A percentile compares a stretch with the other conserved stretches of the same genome.
Evolutionary conservation across 768 basidiomycete genomes (phyloP).

Genomic region (Auricularia heimuer): DNA sequence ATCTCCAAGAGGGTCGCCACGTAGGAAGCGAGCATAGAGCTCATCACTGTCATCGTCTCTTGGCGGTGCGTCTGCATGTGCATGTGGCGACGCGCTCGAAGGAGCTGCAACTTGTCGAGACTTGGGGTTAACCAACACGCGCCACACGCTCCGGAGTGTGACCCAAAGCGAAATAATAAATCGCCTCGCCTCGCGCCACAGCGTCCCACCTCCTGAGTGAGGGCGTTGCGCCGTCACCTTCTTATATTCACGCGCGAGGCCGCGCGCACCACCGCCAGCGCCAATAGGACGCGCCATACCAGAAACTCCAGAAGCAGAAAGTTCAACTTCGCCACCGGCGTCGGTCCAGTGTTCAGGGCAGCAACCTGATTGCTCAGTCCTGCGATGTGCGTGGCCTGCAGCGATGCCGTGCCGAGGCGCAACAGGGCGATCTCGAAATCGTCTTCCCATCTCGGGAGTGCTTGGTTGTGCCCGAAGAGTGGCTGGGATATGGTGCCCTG

Average conservation of each 20-base stretch:
- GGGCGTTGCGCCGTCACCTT: slow-evolving; percentile 26
- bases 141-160: slow-evolving; percentile 18
- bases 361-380: slow-evolving; percentile 68
- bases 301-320: slow-evolving; percentile 33
- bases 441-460: slow-evolving; percentile 51
- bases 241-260: slow-evolving; percentile 44
- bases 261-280: slow-evolving; percentile 21
- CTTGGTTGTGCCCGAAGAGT: slow-evolving; percentile 40
- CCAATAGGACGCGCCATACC: slow-evolving; percentile 23
- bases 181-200: slow-evolving; percentile 31
- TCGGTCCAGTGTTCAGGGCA: slow-evolving; percentile 3
- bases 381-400: slow-evolving; percentile 62
- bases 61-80: slow-evolving; percentile 4
- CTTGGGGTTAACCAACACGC: slow-evolving; percentile 11
- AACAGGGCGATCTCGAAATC: slow-evolving; percentile 65
- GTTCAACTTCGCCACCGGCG: slow-evolving; percentile 24
- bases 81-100: slow-evolving; percentile 10
- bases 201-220: slow-evolving; percentile 28
- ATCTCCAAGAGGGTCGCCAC: slow-evolving; percentile 45
- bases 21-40: slow-evolving; percentile 47
- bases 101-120: neutral
- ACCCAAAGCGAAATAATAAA: slow-evolving; percentile 23
- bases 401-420: slow-evolving; percentile 61
- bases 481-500: slow-evolving; percentile 49
- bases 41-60: slow-evolving; percentile 23